A percentile compares a stretch with the other conserved stretches of the same genome.
Conservation (phyloP, 768 basidiomycete genomes). For the Trametes maxima region DNA sequence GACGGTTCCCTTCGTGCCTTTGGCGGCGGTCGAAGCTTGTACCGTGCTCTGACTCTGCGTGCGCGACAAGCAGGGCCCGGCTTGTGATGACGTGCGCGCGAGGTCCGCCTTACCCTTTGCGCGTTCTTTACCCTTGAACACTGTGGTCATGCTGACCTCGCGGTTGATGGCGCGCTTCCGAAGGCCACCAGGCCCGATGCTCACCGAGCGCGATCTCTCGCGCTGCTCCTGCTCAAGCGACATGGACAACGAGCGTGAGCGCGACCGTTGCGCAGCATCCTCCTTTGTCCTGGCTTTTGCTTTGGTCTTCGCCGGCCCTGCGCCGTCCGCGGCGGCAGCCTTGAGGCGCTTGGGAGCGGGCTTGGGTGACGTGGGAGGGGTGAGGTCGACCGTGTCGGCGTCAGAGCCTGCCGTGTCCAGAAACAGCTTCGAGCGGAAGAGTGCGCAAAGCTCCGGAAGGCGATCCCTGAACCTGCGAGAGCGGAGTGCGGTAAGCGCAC, state of each 20-base stretch:
- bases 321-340: constrained; percentile 4
- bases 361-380: constrained; percentile 28
- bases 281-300: constrained; percentile 1
- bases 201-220: constrained; percentile 38
- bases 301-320: constrained; percentile 6
- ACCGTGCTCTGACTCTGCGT: constrained; percentile 6
- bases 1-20: constrained; percentile 36
- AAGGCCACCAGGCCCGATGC: constrained; percentile 33
- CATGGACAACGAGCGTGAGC: constrained; percentile 52
- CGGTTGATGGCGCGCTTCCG: constrained; percentile 62
- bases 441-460: constrained; percentile 55
- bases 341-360: constrained; percentile 16
- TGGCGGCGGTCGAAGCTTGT: not conserved
- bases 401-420: constrained; percentile 60
- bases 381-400: constrained; percentile 26
- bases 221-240: constrained; percentile 65
- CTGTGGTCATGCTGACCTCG: constrained; percentile 78
- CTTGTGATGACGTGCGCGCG: constrained; percentile 3
- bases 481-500: constrained; percentile 8
- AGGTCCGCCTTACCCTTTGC: constrained; percentile 14
- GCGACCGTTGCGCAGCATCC: constrained; percentile 20
- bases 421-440: constrained; percentile 70
- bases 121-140: constrained; percentile 50
- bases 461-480: constrained; percentile 52
- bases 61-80: constrained; percentile 7